Base-by-base conservation (phyloP, 345 rosid species). In the Hirschfeldia incana region DNA sequence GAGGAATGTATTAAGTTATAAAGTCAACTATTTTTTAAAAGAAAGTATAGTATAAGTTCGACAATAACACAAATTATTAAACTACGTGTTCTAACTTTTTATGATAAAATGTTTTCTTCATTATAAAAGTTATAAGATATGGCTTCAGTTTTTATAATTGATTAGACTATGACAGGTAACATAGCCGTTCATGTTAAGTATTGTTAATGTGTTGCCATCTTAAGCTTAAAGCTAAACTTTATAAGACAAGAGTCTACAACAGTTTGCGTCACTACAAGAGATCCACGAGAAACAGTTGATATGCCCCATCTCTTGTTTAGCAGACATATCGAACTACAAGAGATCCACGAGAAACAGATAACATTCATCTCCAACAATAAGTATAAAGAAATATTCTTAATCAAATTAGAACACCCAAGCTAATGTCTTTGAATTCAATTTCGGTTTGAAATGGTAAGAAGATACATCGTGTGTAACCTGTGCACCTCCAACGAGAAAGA, bases 401-500 rank as follows among this genome's bases (percentile, higher is more conserved):
- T 39, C 44, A 39, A 8, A 39, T 39, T 39, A 39, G 44, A 39
- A 39, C 44, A 39, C 8, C 11, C 44, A 8, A 39, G 8, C 44
- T 39, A 39, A 39, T 39, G 44, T 39, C 44, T 39, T 39, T 68
- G 29, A 51, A 67, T 17, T 29, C 70, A 21, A 21, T 21, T 21
- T 21, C 21, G 21, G 21, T 21, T 21, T 21, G 21, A 21, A 21
- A 21, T 1, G 51, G 65, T 28, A 15, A 12, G 67, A 36, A 69
- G 51, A 26, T 7, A 63, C 36, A 30, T 37, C 17, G 67, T 57
- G 69, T 44, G 81, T 76, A 60, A 88, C 96, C 96, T 92, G 94
- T 67, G 90, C 83, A 78, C 97, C 98, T 70, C 98, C 97, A 34
- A 90, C 89, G 67, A 94, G 97, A 82, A 92, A 90, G 77, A 92